Percentiles rank a stretch among this genome's conserved stretches.
Conservation (phyloP, 1,284 basidiomycete genomes). For the Ustanciosporium gigantosporum region DNA sequence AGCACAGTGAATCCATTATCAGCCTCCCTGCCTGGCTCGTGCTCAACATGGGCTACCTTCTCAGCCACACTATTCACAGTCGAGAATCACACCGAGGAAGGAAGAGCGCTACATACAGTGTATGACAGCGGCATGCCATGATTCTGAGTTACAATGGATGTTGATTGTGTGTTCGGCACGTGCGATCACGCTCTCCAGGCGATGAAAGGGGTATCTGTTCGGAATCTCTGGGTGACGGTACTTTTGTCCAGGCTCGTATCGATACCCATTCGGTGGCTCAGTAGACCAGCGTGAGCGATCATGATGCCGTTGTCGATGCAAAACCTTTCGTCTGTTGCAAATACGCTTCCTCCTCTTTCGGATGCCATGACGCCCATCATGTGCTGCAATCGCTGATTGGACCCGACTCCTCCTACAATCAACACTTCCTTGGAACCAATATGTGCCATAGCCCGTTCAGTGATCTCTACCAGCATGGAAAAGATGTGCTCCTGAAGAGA, state of each 20-base stretch:
- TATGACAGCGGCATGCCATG: too few species aligned
- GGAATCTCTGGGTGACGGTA: slow-evolving; percentile 57
- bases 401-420: slow-evolving; percentile 94
- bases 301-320: slow-evolving; percentile 99
- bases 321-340: slow-evolving; percentile 95
- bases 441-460: slow-evolving; percentile 98
- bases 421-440: slow-evolving; percentile 93
- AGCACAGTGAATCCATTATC: too few species aligned
- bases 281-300: slow-evolving; percentile 96
- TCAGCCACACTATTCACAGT: too few species aligned
- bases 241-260: slow-evolving; percentile 52
- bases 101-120: too few species aligned
- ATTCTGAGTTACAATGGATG: too few species aligned
- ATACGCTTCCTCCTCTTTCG: slow-evolving; percentile 86
- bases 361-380: slow-evolving; percentile 99
- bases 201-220: slow-evolving; percentile 56
- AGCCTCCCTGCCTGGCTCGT: too few species aligned
- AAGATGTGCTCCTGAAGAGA: slow-evolving; percentile 96
- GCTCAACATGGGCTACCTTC: too few species aligned
- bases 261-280: slow-evolving; percentile 85
- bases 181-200: slow-evolving; percentile 17
- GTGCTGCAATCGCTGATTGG: slow-evolving; percentile 84
- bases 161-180: too few species aligned
- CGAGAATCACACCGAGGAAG: too few species aligned
- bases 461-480: slow-evolving; percentile 99